A percentile compares a stretch with the other conserved stretches of the same genome.
Conservation (phyloP, 208 protist genomes). For the Trypanosoma avium region DNA sequence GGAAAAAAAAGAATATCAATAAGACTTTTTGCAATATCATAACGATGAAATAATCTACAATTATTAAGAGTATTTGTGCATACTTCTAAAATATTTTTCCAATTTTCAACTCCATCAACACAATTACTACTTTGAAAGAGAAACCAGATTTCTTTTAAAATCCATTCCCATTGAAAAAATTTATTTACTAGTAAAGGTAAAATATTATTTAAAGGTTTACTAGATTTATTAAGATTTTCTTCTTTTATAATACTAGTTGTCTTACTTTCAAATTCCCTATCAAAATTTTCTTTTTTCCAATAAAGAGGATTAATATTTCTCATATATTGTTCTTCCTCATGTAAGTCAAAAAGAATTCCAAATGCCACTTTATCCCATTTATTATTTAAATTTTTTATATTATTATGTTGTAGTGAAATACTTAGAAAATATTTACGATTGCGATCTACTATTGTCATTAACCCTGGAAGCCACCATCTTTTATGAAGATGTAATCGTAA, state of each 20-base stretch:
- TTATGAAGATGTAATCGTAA: conserved; percentile 19
- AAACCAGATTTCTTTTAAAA: conserved; percentile 23
- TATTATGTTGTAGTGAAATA: not conserved
- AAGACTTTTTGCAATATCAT: conserved; percentile 31
- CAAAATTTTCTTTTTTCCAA: no score
- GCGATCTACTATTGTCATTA: conserved; percentile 12
- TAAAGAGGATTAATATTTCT: not conserved
- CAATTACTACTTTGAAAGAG: not conserved
- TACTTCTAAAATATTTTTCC: conserved; percentile 12
- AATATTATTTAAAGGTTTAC: not conserved
- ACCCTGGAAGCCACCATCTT: conserved; percentile 26
- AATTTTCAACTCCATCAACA: not conserved
- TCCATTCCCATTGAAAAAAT: conserved; percentile 30
- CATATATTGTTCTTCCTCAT: not conserved
- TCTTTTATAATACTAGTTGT: no score
- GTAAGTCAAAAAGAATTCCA: conserved; percentile 3
- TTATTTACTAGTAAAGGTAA: conserved; percentile 10
- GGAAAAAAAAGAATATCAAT: conserved; percentile 29
- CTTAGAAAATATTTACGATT: conserved; percentile 6
- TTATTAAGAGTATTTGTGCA: conserved; percentile 10
- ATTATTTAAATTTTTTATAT: not conserved
- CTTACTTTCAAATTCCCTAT: no score
- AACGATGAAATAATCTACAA: conserved; percentile 28
- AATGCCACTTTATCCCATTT: conserved; percentile 15
- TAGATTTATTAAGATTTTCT: no score